Evolutionary conservation across 2,329 filamentous ascomycete species (phyloP), one percentile per base, ranked within the genome.

Genomic region (Botrytis hyacinthi): DNA sequence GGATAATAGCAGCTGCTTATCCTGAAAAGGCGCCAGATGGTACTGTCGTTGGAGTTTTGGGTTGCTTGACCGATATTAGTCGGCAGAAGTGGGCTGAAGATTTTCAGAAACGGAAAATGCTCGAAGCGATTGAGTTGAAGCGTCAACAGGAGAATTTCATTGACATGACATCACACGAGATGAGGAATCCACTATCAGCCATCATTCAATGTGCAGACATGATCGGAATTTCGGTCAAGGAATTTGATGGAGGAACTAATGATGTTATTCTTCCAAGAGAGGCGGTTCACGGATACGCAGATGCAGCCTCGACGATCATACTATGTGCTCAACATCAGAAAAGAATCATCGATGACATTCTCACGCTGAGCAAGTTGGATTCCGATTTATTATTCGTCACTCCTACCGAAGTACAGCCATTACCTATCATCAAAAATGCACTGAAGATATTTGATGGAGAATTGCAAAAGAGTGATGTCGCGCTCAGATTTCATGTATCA

Each of bases 1-100:
- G 92, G 92, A 92, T 92, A 1, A 82, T 94, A 46, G 91, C 94
- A 85, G 92, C 89, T 72, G 92, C 91, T 0, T 94, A 92, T 77
- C 92, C 92, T 0, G 92, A 95, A 78, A 91, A 88, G 78, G 86
- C 91, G 74, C 83, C 85, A 1, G 74, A 78, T 44, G 92, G 91
- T 8, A 84, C 84, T 40, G 85, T 94, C 70, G 93, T 93, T 82
- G 89, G 90, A 74, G 91, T 94, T 4, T 94, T 95, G 77, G 92
- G 92, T 70, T 93, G 90, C 79, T 91, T 97, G 70, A 95, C 93
- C 0, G 93, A 97, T 79, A 97, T 97, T 76, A 94, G 91, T 40
- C 89, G 92, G 71, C 93, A 96, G 80, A 97, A 97, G 81, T 91
- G 91, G 86, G 93, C 93, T 26, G 78, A 79, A 48, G 75, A 61